These are phyloP conservation scores for Phytophthora quininea DNA, from an alignment of 352 stramenopile species.

Conservation along the genomic window DNA sequence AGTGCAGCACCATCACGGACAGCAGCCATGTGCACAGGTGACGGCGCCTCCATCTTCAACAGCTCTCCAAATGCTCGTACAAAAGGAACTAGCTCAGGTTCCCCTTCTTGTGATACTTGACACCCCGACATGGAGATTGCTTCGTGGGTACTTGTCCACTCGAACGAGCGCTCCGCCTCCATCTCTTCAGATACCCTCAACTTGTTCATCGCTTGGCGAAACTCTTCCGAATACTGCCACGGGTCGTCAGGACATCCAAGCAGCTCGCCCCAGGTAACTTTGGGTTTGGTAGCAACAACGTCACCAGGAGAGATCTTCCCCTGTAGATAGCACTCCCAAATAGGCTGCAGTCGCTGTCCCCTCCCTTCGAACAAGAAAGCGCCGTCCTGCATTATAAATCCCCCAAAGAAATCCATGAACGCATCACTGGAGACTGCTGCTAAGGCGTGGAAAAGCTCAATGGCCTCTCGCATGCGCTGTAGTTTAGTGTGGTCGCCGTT, in stretches of 20 bases:
- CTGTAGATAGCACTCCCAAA: constrained; percentile 26
- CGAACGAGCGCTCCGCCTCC: neutral
- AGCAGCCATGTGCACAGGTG: neutral
- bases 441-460: neutral
- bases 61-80: neutral
- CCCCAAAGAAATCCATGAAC: neutral
- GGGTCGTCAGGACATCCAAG: constrained; percentile 10
- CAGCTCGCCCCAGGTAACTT: constrained; percentile 11
- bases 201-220: constrained; percentile 10
- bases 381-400: neutral
- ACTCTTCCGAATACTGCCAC: constrained; percentile 19
- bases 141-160: neutral
- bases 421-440: neutral
- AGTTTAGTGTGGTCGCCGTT: neutral
- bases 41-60: neutral
- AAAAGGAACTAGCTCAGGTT: neutral
- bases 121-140: neutral
- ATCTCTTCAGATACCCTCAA: constrained; percentile 7
- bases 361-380: neutral
- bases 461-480: neutral
- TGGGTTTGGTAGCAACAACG: neutral
- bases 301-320: constrained; percentile 12
- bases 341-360: neutral
- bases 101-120: neutral
- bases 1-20: neutral